Percentiles rank a stretch among this genome's conserved stretches.
Conservation (phyloP, 805 yeast species). For the Sugiyamaella americana region DNA sequence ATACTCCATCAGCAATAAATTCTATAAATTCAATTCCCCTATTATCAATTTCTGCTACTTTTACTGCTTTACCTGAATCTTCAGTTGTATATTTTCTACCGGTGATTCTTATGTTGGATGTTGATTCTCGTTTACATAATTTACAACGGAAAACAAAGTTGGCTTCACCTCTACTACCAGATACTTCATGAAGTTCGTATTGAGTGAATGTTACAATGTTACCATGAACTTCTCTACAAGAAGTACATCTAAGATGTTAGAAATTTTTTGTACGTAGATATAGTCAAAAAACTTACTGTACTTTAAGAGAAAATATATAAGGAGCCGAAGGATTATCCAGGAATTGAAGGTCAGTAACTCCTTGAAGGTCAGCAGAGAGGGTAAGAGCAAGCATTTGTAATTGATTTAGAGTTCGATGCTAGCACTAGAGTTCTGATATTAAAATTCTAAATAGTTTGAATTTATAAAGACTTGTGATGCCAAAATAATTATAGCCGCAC, state of each 20-base stretch:
- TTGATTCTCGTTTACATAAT: conserved; percentile 44
- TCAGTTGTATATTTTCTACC: conserved; percentile 35
- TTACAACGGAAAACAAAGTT: conserved; percentile 74
- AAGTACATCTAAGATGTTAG: conserved; percentile 46
- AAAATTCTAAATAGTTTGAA: no score
- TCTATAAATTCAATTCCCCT: conserved; percentile 74
- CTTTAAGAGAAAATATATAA: conserved; percentile 67
- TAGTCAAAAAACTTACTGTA: conserved; percentile 33
- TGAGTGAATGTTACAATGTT: conserved; percentile 64
- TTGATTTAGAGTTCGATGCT: no score
- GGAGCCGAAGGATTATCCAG: conserved; percentile 55
- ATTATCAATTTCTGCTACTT: conserved; percentile 66
- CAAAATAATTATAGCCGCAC: no score
- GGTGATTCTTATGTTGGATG: conserved; percentile 27
- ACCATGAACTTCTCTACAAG: conserved; percentile 71
- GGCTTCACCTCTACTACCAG: conserved; percentile 76
- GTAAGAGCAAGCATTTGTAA: conserved; percentile 33
- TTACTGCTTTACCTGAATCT: conserved; percentile 37
- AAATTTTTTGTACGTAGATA: conserved; percentile 1
- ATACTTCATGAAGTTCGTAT: conserved; percentile 33
- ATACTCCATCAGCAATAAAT: conserved; percentile 63
- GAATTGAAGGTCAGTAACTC: conserved; percentile 53
- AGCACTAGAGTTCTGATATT: no score
- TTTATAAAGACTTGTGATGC: no score
- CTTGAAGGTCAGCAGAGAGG: conserved; percentile 43